Evolutionary conservation across 2,329 filamentous ascomycete species (phyloP).

Genomic region (Fonsecaea pedrosoi): DNA sequence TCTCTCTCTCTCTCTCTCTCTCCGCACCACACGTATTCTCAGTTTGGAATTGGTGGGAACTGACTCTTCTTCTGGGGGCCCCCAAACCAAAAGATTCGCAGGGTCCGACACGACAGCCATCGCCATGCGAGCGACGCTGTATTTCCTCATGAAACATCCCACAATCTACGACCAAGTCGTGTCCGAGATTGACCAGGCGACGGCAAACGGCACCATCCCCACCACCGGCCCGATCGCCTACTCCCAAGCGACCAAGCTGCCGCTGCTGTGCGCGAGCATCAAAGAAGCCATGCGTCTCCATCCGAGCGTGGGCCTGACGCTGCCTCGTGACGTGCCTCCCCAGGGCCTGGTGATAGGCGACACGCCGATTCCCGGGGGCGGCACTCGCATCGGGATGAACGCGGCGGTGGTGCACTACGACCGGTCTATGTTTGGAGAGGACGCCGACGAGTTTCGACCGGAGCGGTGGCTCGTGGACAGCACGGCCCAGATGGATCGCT

Average conservation of each 20-base stretch:
- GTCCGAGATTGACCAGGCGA: constrained; percentile 25
- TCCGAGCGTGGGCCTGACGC: constrained; percentile 39
- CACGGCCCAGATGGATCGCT: constrained; percentile 30
- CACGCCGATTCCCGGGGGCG: constrained; percentile 28
- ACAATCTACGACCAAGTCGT: constrained; percentile 22
- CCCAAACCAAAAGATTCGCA: constrained; percentile 15
- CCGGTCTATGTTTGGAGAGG: constrained; percentile 37
- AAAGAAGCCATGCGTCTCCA: constrained; percentile 35
- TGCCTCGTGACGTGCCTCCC: constrained; percentile 38
- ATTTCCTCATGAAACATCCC: constrained; percentile 58
- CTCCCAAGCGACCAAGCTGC: constrained; percentile 31
- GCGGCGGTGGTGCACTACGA: constrained; percentile 38
- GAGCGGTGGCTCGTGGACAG: constrained; percentile 39
- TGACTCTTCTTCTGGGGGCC: no score
- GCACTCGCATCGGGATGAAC: constrained; percentile 35
- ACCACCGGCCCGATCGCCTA: constrained; percentile 26
- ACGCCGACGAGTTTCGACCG: constrained; percentile 38
- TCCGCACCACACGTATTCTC: not conserved
- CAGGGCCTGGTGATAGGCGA: constrained; percentile 32
- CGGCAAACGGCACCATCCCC: constrained; percentile 14
- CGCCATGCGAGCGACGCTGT: constrained; percentile 23
- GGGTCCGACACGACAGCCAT: constrained; percentile 36
- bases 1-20: not conserved
- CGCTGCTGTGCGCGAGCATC: constrained; percentile 35
- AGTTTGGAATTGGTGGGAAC: not conserved